A percentile compares a stretch with the other conserved stretches of the same genome.
phyloP scores from a whole-genome alignment of 1,284 basidiomycete genomes.

The Mycena citricolor region DNA sequence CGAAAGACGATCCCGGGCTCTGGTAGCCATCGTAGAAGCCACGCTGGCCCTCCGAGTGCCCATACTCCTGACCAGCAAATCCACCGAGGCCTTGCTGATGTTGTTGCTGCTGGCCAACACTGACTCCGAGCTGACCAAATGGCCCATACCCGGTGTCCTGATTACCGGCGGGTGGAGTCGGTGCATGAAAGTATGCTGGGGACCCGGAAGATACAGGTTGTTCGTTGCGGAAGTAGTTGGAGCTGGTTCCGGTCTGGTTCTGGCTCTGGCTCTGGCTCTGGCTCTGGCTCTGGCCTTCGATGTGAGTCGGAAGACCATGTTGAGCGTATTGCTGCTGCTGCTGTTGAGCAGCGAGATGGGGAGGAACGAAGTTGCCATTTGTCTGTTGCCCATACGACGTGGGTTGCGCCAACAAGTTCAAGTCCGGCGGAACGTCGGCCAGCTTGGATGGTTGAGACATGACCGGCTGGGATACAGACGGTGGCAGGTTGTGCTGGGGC shows the following conservation, averaged over 20 bases:
- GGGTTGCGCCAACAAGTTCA: conserved; percentile 33
- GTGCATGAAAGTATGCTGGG: conserved; percentile 69
- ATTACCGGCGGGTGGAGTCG: conserved; percentile 68
- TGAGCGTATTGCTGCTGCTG: conserved; percentile 52
- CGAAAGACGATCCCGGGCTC: conserved; percentile 58
- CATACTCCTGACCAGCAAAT: conserved; percentile 63
- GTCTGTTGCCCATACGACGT: conserved; percentile 27
- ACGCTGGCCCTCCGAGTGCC: conserved; percentile 62
- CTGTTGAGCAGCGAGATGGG: conserved; percentile 29
- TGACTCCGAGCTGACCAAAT: conserved; percentile 53
- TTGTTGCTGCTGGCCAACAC: conserved; percentile 40
- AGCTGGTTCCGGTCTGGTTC: too few species aligned
- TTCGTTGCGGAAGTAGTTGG: conserved; percentile 63
- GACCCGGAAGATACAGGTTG: conserved; percentile 45
- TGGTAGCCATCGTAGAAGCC: conserved; percentile 77
- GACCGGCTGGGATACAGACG: conserved; percentile 40
- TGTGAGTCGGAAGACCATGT: conserved; percentile 60
- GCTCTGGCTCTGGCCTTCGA: too few species aligned
- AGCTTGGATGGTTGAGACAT: conserved; percentile 26
- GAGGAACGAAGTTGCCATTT: conserved; percentile 21
- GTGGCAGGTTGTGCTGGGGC: conserved; percentile 37
- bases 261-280: too few species aligned
- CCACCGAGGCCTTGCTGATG: conserved; percentile 54
- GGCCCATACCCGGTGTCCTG: conserved; percentile 67
- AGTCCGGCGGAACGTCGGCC: conserved; percentile 31